Evolutionary conservation across 2,329 filamentous ascomycete genomes (phyloP).

Genomic region (Penicillium sp.): DNA sequence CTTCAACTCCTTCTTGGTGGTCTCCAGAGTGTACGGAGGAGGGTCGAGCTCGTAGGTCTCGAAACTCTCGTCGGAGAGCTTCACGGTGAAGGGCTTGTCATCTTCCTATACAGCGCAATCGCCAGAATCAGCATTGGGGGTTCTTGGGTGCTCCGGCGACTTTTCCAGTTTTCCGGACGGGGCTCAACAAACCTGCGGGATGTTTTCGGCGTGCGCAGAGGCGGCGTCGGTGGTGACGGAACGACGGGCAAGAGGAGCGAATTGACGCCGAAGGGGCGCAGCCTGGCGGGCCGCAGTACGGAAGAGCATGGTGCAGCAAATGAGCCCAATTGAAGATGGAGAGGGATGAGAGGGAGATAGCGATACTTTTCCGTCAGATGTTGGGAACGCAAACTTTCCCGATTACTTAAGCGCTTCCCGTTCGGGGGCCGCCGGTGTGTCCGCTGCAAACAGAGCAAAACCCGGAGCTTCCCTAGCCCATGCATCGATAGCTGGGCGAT

Average conservation of each 20-base stretch:
- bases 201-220: slow-evolving; percentile 81
- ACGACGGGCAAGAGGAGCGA: slow-evolving; percentile 57
- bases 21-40: slow-evolving; percentile 84
- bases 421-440: slow-evolving; percentile 34
- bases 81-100: slow-evolving; percentile 87
- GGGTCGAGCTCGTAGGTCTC: slow-evolving; percentile 99
- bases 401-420: slow-evolving; percentile 29
- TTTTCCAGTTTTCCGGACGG: slow-evolving; percentile 28
- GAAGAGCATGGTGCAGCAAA: slow-evolving; percentile 62
- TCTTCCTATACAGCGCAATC: slow-evolving; percentile 64
- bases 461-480: slow-evolving; percentile 8
- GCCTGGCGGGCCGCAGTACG: slow-evolving; percentile 63
- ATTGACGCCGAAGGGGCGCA: slow-evolving; percentile 55
- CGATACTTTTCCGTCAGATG: slow-evolving; percentile 35
- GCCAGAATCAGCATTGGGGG: slow-evolving; percentile 21
- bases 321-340: slow-evolving; percentile 30
- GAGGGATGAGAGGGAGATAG: slow-evolving; percentile 22
- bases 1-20: slow-evolving; percentile 97
- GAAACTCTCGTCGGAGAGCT: slow-evolving; percentile 96
- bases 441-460: slow-evolving; percentile 31
- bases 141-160: slow-evolving; percentile 39
- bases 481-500: background rate
- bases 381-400: slow-evolving; percentile 36
- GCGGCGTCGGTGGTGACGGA: slow-evolving; percentile 94
- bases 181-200: slow-evolving; percentile 61